Evolutionary conservation across 176 grass and related monocot genomes (phyloP), one percentile per base, ranked within the genome.

Genomic region (Zea mays): DNA sequence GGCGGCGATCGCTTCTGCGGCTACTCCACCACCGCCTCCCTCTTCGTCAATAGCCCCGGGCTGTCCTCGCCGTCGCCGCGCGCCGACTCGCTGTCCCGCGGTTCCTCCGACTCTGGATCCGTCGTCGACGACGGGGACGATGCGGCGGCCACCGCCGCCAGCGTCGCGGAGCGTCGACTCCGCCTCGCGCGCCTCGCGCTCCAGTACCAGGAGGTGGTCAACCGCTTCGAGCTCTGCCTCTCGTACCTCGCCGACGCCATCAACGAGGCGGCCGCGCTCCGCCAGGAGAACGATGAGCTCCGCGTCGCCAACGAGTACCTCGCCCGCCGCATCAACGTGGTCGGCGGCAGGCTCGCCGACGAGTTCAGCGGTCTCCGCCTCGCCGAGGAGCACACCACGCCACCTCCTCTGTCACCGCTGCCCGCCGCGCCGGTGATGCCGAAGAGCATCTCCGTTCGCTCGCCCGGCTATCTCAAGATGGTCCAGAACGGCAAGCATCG

Each of bases 381-480:
- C 72, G 71, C 65, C 1, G 77, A 72, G 27, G 62, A 82, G 52
- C 74, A 69, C 45, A 2, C 21, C 17, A 14, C 60, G n/a, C 43
- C 80, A 40, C 50, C 38, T 63, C 82, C 45, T 12, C 67, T 11
- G 10, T 50, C 81, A 4, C 72, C 82, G 8, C 41, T 77, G 65
- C 33, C 76, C 6, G 5, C 65, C 72, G 5, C 71, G 60, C 68
- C 73, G 0, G 66, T 67, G 38, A 68, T 89, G 15, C 95, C 91
- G 7, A 98, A 92, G 82, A 98, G 91, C 86, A 94, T 94, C 45
- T 92, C 89, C 40, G 80, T 94, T 70, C 87, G 95, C 50, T 98
- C 95, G 13, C 85, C 65, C 9, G 91, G 95, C 47, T 94, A 89
- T 77, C 74, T 92, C 21, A 87, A 86, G 87, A 79, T 77, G 77